Evolutionary conservation across 1,139 yeast species (phyloP), one percentile per base, ranked within the genome.

Genomic region (Wickerhamomyces sp.): DNA sequence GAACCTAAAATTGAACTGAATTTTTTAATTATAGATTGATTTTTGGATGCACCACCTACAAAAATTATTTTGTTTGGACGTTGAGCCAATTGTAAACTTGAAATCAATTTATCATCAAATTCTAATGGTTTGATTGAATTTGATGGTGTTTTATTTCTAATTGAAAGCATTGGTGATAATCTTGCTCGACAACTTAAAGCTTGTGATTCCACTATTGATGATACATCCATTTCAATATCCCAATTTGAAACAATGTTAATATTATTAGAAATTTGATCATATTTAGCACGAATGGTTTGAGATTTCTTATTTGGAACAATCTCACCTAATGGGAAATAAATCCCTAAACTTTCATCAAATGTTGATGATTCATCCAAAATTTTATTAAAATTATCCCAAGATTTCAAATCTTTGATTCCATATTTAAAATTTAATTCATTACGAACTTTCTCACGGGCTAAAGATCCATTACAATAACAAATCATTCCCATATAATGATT

Each of bases 401-500:
- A 68, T 34, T 65, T 49, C 9, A 5, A 18, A 18, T 49, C 39
- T 29, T 54, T 49, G n/a, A 48, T 47, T 2, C 62, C 56, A 48
- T 70, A 66, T 56, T 74, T 71, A 29, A 67, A 66, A 58, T 85
- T 86, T 36, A 90, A 54, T 18, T 68, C 71, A 62, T 89, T 84
- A 41, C 95, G 71, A 7, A 90, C 72, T 49, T 75, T 73, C 58
- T 90, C 96, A 52, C 97, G 72, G 0, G 97, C 96, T 44, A 90
- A 69, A 0, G 96, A 78, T 0, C 97, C 97, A 63, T 90, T 90
- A 62, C 95, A 86, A 63, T 90, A 90, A 63, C 97, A 90, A 46
- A 90, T 79, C 97, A 90, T 90, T 33, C 95, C 96, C 97, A 90
- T 90, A 63, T 81, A 91, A 41, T 83, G 80, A 34, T 73, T 75